A percentile compares a stretch with the other conserved stretches of the same genome.
phyloP scores from a whole-genome alignment of 2,329 filamentous ascomycete species.

The Stachybotrys chartarum region DNA sequence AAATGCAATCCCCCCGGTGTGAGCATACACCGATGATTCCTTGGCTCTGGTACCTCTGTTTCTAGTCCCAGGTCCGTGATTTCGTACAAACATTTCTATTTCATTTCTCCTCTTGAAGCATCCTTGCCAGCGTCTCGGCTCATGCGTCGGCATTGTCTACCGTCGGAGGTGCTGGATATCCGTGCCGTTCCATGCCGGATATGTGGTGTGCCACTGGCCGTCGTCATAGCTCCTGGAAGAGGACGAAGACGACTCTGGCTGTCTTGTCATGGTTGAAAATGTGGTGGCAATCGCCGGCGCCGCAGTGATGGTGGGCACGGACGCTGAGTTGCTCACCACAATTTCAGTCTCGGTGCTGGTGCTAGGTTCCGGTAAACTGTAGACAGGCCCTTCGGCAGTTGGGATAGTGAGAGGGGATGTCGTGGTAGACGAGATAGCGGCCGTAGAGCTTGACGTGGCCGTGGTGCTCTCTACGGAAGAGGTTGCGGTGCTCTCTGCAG shows the following conservation, averaged over 20 bases:
- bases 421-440: not conserved
- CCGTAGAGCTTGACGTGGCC: conserved; percentile 1
- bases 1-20: conserved; percentile 4
- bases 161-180: conserved; percentile 1
- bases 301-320: not conserved
- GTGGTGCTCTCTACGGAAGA: not conserved
- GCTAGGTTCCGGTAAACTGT: not conserved
- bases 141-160: not conserved
- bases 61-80: not conserved
- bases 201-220: conserved; percentile 38
- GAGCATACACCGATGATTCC: not conserved
- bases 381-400: not conserved
- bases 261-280: conserved; percentile 8
- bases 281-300: conserved; percentile 6
- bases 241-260: conserved; percentile 7
- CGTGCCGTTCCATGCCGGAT: conserved; percentile 36
- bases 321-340: not conserved
- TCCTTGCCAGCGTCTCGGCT: too few species aligned
- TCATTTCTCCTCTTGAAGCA: not conserved
- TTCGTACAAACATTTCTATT: conserved; percentile 3
- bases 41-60: not conserved
- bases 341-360: not conserved
- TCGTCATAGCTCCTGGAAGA: conserved; percentile 28
- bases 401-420: not conserved
- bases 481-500: not conserved